phyloP scores from a whole-genome alignment of 1,284 basidiomycete genomes.

The Inonotus hispidus region DNA sequence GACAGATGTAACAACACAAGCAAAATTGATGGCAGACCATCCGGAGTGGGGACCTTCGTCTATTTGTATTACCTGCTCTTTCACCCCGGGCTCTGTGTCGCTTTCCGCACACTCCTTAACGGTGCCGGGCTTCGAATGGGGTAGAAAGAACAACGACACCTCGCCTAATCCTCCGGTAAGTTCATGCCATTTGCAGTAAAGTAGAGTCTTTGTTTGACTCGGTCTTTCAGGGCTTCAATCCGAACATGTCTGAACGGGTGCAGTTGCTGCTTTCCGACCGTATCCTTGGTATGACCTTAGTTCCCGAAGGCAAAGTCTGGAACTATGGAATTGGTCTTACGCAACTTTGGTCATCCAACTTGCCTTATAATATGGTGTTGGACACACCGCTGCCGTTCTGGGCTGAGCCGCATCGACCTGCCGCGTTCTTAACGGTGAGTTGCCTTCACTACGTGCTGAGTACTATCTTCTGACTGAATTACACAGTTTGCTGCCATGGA shows the following conservation, averaged over 20 bases:
- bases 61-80: slow-evolving; percentile 92
- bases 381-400: slow-evolving; percentile 94
- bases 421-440: slow-evolving; percentile 83
- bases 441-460: neutral
- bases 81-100: slow-evolving; percentile 97
- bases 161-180: slow-evolving; percentile 74
- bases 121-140: slow-evolving; percentile 97
- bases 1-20: slow-evolving; percentile 92
- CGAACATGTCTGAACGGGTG: slow-evolving; percentile 95
- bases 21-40: slow-evolving; percentile 94
- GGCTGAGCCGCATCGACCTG: slow-evolving; percentile 91
- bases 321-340: slow-evolving; percentile 92
- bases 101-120: slow-evolving; percentile 89
- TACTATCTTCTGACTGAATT: slow-evolving; percentile 6
- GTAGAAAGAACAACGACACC: slow-evolving; percentile 85
- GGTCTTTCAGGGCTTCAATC: slow-evolving; percentile 74
- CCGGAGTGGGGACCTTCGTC: slow-evolving; percentile 92
- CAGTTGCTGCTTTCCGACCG: slow-evolving; percentile 94
- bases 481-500: slow-evolving; percentile 81
- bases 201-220: slow-evolving; percentile 19
- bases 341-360: slow-evolving; percentile 82
- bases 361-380: slow-evolving; percentile 83
- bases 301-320: slow-evolving; percentile 90
- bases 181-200: slow-evolving; percentile 20
- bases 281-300: slow-evolving; percentile 85